These are phyloP conservation scores for Penstemon barbatus DNA, from an alignment of 257 asterid species.

Conservation along the genomic window DNA sequence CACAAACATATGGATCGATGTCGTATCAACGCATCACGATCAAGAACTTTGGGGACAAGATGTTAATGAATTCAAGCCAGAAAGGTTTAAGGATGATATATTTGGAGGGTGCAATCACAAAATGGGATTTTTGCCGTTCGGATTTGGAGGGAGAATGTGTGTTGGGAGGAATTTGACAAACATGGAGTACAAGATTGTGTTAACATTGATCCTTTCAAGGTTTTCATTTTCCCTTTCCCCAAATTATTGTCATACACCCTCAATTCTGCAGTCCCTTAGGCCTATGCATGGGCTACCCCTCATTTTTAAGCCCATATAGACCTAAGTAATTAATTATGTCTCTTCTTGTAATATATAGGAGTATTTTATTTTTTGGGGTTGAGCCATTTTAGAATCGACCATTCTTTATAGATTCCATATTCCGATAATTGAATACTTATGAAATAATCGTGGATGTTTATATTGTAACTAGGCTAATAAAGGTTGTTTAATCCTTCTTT, in stretches of 20 bases:
- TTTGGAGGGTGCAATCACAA: slow-evolving; percentile 80
- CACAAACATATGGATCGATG: slow-evolving; percentile 88
- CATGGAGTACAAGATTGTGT: slow-evolving; percentile 78
- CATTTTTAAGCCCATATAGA: slow-evolving; percentile 45
- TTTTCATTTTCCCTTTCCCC: slow-evolving; percentile 75
- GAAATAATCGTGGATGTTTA: too few species aligned
- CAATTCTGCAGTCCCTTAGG: slow-evolving; percentile 76
- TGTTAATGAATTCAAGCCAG: slow-evolving; percentile 73
- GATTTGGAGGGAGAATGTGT: slow-evolving; percentile 95
- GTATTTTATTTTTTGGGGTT: too few species aligned
- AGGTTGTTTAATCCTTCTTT: too few species aligned
- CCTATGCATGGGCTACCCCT: slow-evolving; percentile 77
- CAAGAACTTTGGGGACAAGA: slow-evolving; percentile 66
- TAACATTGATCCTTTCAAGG: slow-evolving; percentile 52
- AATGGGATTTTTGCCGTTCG: slow-evolving; percentile 87
- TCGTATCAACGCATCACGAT: slow-evolving; percentile 85
- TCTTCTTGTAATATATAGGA: too few species aligned
- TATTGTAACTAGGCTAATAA: too few species aligned
- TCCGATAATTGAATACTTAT: too few species aligned
- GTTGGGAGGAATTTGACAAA: slow-evolving; percentile 63
- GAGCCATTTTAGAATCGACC: too few species aligned
- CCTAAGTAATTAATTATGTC: too few species aligned
- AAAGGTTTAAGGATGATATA: slow-evolving; percentile 54
- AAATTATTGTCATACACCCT: slow-evolving; percentile 58
- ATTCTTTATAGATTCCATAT: too few species aligned